Base-by-base conservation (phyloP, 306 rosid genomes). In the Prunus salicina region DNA sequence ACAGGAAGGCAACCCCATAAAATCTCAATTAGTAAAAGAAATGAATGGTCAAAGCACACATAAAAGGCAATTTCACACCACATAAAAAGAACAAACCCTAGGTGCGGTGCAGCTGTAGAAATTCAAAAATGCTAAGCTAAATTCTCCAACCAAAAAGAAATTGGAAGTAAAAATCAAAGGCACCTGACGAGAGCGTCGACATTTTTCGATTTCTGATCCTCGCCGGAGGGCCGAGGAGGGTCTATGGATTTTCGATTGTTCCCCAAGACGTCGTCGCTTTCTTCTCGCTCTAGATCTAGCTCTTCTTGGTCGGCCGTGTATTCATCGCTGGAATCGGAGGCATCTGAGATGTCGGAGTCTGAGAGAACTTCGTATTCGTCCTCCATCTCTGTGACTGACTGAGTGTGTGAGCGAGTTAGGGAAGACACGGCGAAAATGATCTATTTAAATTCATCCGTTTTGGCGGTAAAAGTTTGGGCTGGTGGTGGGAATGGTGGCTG, bases 101-200 rank as follows among this genome's bases (percentile, higher is more conserved):
- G 50, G 25, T 38, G 70, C 50, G 51, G 19, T 62, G 5, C 57
- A 68, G 72, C 41, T 18, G 57, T 18, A 16, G 18, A 22, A 55
- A 60, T 16, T 5, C 6, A 13, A 32, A 22, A 71, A 3, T 56
- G 20, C 32, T 6, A 55, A 27, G 53, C 27, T 43, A 18, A 27
- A 24, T 25, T 34, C 52, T 24, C 2, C n/a, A 15, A 43, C 73
- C 13, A 38, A 71, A 19, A 1, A 27, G 13, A n/a, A 34, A 60
- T 55, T 25, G 12, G 6, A 41, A 2, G 10, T 16, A 28, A 53
- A 67, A 66, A 60, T 16, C 53, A 13, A 28, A 22, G 50, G 47
- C 38, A 90, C 98, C 92, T 87, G 72, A 94, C 45, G 15, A 94
- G 89, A 41, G 98, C 98, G 34, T 94, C 93, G 43, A 94, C 97